These are phyloP conservation scores for Colletotrichum gloeosporioides DNA, from an alignment of 2,329 filamentous ascomycete genomes.

Conservation along the genomic window DNA sequence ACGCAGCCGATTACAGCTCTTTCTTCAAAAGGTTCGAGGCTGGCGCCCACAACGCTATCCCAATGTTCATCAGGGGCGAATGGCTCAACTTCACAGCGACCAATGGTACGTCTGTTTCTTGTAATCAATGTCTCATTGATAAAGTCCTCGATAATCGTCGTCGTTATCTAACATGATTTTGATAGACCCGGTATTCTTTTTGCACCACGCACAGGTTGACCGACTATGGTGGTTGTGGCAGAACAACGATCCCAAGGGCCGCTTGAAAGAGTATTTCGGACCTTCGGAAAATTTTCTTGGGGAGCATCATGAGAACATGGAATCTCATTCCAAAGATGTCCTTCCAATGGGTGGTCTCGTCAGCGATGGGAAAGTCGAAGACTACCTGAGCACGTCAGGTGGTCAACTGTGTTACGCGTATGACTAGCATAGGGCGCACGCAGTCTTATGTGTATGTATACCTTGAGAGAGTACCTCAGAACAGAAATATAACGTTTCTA, in stretches of 20 bases:
- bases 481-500: too few species aligned
- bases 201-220: slow-evolving; percentile 31
- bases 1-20: neutral
- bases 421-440: too few species aligned
- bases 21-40: neutral
- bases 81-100: slow-evolving; percentile 28
- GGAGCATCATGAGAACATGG: neutral
- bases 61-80: neutral
- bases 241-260: slow-evolving; percentile 15
- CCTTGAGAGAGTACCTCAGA: too few species aligned
- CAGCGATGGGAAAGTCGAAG: neutral
- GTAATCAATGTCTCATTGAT: too few species aligned
- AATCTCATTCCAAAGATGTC: neutral
- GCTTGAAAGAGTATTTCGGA: neutral
- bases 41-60: neutral
- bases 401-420: neutral
- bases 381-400: neutral
- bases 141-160: too few species aligned
- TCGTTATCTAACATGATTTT: too few species aligned
- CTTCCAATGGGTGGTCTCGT: neutral
- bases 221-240: slow-evolving; percentile 31
- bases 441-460: too few species aligned
- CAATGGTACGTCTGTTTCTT: slow-evolving; percentile 23
- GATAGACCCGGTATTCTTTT: slow-evolving; percentile 34
- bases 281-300: neutral